These are phyloP conservation scores for Camelina sativa DNA, from an alignment of 345 rosid species.

Conservation along the genomic window DNA sequence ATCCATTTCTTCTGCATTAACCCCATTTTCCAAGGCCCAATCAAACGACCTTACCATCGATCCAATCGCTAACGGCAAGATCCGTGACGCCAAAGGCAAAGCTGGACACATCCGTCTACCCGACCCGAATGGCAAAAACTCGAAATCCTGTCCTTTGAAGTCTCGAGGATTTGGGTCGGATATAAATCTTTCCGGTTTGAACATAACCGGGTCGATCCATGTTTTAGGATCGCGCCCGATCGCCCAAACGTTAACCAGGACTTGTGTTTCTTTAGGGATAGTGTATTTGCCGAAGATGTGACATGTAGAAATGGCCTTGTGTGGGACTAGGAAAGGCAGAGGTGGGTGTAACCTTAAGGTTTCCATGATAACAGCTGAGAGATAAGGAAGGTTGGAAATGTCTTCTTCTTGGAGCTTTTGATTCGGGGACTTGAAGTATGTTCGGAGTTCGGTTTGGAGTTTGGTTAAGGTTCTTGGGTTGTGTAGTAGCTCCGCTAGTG, in stretches of 20 bases:
- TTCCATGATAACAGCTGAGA: slow-evolving; percentile 73
- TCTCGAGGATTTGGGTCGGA: slow-evolving; percentile 49
- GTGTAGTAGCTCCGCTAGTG: slow-evolving; percentile 76
- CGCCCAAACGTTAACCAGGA: slow-evolving; percentile 71
- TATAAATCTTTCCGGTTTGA: slow-evolving; percentile 75
- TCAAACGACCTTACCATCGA: slow-evolving; percentile 63
- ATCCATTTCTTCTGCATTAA: slow-evolving; percentile 58
- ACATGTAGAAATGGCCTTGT: slow-evolving; percentile 72
- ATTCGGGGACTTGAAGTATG: slow-evolving; percentile 31
- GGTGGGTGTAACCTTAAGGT: slow-evolving; percentile 85
- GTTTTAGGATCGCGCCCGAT: slow-evolving; percentile 70
- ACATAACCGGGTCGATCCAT: slow-evolving; percentile 60
- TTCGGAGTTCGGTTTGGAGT: slow-evolving; percentile 66
- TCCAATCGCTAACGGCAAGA: slow-evolving; percentile 70
- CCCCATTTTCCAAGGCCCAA: slow-evolving; percentile 59
- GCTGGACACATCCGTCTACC: slow-evolving; percentile 91
- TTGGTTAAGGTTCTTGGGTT: slow-evolving; percentile 52
- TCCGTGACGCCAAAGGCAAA: slow-evolving; percentile 64
- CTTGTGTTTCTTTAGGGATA: slow-evolving; percentile 75
- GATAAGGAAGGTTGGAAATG: slow-evolving; percentile 62
- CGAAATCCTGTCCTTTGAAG: slow-evolving; percentile 69
- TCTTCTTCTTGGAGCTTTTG: slow-evolving; percentile 62
- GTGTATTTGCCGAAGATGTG: slow-evolving; percentile 50
- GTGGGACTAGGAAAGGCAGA: slow-evolving; percentile 78
- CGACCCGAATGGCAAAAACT: slow-evolving; percentile 82